Evolutionary conservation across 1,139 yeast genomes (phyloP).

Genomic region (Pichia sp.): DNA sequence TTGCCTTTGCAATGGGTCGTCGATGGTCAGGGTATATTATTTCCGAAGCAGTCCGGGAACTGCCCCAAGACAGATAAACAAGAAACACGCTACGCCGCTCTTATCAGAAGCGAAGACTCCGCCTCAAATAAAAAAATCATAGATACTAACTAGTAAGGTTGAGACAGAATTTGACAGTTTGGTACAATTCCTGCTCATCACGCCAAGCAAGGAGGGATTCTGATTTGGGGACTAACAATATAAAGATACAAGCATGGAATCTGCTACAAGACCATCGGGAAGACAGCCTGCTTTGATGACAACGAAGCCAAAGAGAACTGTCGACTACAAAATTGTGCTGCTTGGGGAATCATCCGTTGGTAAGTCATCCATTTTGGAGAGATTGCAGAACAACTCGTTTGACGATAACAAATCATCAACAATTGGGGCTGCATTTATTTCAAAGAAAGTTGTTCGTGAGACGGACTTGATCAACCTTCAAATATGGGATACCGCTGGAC

Average conservation of each 20-base stretch:
- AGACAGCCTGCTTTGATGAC: conserved; percentile 11
- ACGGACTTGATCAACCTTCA: conserved; percentile 35
- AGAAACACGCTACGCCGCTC: not conserved
- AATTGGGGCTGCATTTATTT: conserved; percentile 68
- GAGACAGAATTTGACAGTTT: not conserved
- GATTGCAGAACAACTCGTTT: conserved; percentile 61
- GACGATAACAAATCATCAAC: conserved; percentile 62
- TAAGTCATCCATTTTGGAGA: conserved; percentile 57
- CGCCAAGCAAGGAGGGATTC: too few relatives aligned
- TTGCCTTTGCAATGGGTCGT: not conserved
- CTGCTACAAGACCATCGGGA: conserved; percentile 6
- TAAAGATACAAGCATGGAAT: conserved; percentile 2
- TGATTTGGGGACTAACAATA: not conserved
- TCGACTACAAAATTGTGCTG: conserved; percentile 49
- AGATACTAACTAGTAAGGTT: not conserved
- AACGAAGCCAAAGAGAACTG: conserved; percentile 24
- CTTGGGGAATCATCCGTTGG: conserved; percentile 69
- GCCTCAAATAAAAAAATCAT: not conserved
- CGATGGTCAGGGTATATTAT: not conserved
- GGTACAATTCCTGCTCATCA: not conserved
- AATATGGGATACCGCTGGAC: conserved; percentile 92
- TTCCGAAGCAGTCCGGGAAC: not conserved
- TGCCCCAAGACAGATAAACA: not conserved
- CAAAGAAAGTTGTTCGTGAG: conserved; percentile 49
- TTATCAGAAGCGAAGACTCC: not conserved